Evolutionary conservation across 768 basidiomycete species (phyloP).

Genomic region (Candolleomyces efflorescens): DNA sequence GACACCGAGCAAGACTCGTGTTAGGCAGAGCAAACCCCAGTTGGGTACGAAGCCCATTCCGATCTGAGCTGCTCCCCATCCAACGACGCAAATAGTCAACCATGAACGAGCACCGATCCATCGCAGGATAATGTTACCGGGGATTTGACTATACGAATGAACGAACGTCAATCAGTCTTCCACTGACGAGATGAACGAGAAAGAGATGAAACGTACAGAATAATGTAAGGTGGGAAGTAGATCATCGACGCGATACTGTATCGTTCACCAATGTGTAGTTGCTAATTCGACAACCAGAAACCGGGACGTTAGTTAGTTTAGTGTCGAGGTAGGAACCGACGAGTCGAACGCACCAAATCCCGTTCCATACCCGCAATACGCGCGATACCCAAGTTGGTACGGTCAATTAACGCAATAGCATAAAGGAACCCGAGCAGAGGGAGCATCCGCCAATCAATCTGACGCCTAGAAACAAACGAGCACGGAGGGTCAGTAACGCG

Average conservation of each 20-base stretch:
- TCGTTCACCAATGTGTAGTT: slow-evolving; percentile 25
- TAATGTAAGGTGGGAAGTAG: slow-evolving; percentile 32
- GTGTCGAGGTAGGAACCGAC: no score
- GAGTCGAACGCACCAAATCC: slow-evolving; percentile 20
- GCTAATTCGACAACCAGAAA: slow-evolving; percentile 15
- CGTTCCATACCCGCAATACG: slow-evolving; percentile 32
- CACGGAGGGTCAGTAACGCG: no score
- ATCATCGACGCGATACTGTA: slow-evolving; percentile 31
- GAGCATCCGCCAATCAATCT: slow-evolving; percentile 30
- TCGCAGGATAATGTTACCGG: slow-evolving; percentile 24
- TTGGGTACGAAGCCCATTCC: slow-evolving; percentile 29
- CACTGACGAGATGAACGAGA: not conserved
- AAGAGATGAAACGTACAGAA: slow-evolving; percentile 21
- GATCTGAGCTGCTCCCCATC: slow-evolving; percentile 29
- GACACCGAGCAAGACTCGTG: slow-evolving; percentile 21
- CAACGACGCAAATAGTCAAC: slow-evolving; percentile 24
- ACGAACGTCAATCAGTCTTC: not conserved
- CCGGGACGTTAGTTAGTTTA: no score
- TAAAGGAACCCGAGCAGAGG: slow-evolving; percentile 31
- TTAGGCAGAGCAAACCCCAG: slow-evolving; percentile 22
- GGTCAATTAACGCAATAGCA: slow-evolving; percentile 32
- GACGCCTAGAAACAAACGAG: slow-evolving; percentile 16
- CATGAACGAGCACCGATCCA: slow-evolving; percentile 25
- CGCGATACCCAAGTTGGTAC: slow-evolving; percentile 34
- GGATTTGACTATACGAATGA: slow-evolving; percentile 13